Evolutionary conservation across 352 stramenopile species (phyloP).

Genomic region (Phytophthora megakarya): DNA sequence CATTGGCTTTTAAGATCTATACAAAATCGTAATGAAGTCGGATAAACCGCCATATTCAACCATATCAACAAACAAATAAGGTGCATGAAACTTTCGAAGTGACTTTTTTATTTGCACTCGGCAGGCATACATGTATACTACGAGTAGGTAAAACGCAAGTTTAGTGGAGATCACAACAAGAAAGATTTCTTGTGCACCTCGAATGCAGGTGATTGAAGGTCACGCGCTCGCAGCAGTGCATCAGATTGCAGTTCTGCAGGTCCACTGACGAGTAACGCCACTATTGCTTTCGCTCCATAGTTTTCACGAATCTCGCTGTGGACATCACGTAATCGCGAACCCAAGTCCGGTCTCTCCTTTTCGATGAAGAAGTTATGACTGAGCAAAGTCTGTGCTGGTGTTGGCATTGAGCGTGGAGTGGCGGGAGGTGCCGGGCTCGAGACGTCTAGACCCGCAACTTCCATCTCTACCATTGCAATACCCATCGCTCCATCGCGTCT

Average conservation of each 20-base stretch:
- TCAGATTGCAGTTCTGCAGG: slow-evolving; percentile 45
- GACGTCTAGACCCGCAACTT: slow-evolving; percentile 39
- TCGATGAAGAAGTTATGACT: slow-evolving; percentile 43
- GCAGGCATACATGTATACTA: slow-evolving; percentile 36
- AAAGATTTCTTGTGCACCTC: slow-evolving; percentile 57
- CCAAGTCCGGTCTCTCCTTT: slow-evolving; percentile 47
- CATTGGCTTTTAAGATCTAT: no score
- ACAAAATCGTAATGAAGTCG: no score
- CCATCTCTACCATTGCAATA: slow-evolving; percentile 48
- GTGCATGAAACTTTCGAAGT: neutral
- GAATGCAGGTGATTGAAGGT: slow-evolving; percentile 42
- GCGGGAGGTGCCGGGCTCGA: slow-evolving; percentile 38
- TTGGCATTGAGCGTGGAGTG: slow-evolving; percentile 43
- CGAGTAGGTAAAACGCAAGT: neutral
- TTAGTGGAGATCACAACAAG: slow-evolving; percentile 27
- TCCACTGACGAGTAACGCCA: slow-evolving; percentile 53
- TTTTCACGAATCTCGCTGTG: slow-evolving; percentile 58
- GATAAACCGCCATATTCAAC: no score
- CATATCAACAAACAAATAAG: no score
- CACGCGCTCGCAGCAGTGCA: slow-evolving; percentile 32
- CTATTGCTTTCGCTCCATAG: slow-evolving; percentile 47
- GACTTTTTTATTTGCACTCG: neutral
- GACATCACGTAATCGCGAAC: slow-evolving; percentile 33
- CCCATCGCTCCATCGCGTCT: slow-evolving; percentile 22
- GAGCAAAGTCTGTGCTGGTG: slow-evolving; percentile 35